Evolutionary conservation across 228 moss, liverwort and hornwort genomes (phyloP), one percentile per base, ranked within the genome.

Genomic region (Sphagnum fallax): DNA sequence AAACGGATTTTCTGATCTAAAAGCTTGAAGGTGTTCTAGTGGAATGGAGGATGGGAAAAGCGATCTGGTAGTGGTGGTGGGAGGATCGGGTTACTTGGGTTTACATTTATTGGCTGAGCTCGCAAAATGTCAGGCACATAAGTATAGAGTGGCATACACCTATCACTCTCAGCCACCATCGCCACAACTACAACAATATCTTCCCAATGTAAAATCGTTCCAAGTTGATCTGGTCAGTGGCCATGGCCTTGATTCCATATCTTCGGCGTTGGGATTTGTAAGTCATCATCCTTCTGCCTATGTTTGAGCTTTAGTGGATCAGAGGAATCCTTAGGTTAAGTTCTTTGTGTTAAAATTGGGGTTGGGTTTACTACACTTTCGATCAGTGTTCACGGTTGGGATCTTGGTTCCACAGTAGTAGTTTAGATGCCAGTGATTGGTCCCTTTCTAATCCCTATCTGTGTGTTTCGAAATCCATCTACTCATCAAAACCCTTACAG

Each of bases 31-130:
- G 32, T 32, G 32, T 32, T 32, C 32, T 55, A 66, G 67, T 50
- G 74, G 70, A 3, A 86, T 87, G 87, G 80, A 70, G 8, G 13
- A 50, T 13, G 69, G 70, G 65, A 74, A 62, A 74, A 70, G 74
- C 53, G 79, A 79, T 52, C 77, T 77, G 74, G 70, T 97, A 53
- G 52, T 97, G 75, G 77, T 97, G 65, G 88, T 97, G 0, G 97
- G 97, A 48, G 93, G 91, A 9, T 97, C 97, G 51, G 93, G 93
- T 11, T 97, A 91, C 65, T 61, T 97, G 10, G 97, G 97, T 61
- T 83, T 88, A 16, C 93, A 97, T 78, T 75, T 93, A 12, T 71
- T 93, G 69, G 90, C 93, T 67, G 82, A 83, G 52, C 69, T 97
- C 49, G 86, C 75, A 13, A 76, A 81, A 5, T 32, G 69, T 58